phyloP scores from a whole-genome alignment of 148 eudicot species.

The Persicaria tinctoria region DNA sequence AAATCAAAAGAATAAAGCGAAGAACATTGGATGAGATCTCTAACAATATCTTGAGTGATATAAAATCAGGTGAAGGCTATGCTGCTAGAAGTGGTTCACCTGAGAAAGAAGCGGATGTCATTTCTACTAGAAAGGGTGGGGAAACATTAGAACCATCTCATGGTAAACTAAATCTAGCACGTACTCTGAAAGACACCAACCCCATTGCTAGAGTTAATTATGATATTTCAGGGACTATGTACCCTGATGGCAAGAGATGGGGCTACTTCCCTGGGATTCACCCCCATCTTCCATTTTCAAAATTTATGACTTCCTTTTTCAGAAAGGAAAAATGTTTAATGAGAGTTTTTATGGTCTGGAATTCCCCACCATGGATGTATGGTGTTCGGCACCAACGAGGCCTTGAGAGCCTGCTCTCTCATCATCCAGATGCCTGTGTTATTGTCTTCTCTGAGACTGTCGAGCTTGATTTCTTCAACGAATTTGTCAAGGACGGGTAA shows the following conservation, averaged over 20 bases:
- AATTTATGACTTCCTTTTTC: constrained; percentile 74
- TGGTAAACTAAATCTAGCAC: constrained; percentile 15
- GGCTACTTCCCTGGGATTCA: constrained; percentile 79
- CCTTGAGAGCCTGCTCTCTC: constrained; percentile 72
- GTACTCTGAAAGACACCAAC: constrained; percentile 16
- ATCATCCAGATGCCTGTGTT: constrained; percentile 67
- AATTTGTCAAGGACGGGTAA: constrained; percentile 68
- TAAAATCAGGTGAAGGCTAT: constrained; percentile 11
- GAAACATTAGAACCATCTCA: constrained; percentile 9
- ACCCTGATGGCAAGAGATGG: constrained; percentile 75
- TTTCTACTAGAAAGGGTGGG: constrained; percentile 9
- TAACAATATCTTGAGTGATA: constrained; percentile 7
- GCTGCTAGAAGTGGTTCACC: constrained; percentile 4
- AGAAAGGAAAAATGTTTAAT: constrained; percentile 64
- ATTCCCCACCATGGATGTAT: constrained; percentile 85
- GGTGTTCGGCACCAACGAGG: constrained; percentile 76
- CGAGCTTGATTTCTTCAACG: constrained; percentile 77
- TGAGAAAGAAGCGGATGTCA: constrained; percentile 11
- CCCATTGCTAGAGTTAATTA: constrained; percentile 17
- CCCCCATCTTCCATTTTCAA: constrained; percentile 54
- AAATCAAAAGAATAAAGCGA: constrained; percentile 28
- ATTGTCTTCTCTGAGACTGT: constrained; percentile 80
- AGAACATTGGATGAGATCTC: constrained; percentile 36
- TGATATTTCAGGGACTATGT: constrained; percentile 33
- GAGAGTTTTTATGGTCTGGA: constrained; percentile 95